Evolutionary conservation across 495 filamentous ascomycete species (phyloP), one percentile per base, ranked within the genome.

Genomic region (Neurospora sp.): DNA sequence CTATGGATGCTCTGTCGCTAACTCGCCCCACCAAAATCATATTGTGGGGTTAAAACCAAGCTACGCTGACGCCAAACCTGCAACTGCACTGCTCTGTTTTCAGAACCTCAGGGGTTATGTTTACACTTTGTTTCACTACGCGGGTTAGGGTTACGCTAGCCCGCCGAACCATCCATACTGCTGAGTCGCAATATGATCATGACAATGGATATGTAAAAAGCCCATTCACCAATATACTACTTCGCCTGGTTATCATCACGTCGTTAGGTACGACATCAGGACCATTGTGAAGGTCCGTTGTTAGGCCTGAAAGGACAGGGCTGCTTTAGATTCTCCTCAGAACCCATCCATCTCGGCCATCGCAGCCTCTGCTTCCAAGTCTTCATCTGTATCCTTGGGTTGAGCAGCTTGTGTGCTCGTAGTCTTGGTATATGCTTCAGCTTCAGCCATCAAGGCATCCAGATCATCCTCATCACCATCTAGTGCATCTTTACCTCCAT

Each of bases 321-420:
- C 54, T 66, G 4, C 54, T 66, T 34, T 19, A 19, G 31, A 34
- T 31, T 31, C 39, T 85, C 76, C 91, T 88, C 88, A 91, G 69
- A 88, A 77, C 9, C 82, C 88, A 38, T 87, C 88, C 85, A 93
- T 88, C 72, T 87, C 90, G 36, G 85, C 90, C 89, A 92, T 90
- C 5, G 85, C 89, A 70, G 89, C 90, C 83, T 91, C 87, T 39
- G 91, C 90, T 5, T 82, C 86, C 76, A 85, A 88, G 28, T 84
- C 74, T 39, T 15, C 69, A 84, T 78, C 31, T 13, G 15, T 28
- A 1, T 48, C 45, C 1, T 7, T 19, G 10, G 72, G 40, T 34
- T 69, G 31, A n/a, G 13, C 70, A 36, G 13, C 24, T n/a, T 74
- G 69, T 15, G 13, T 40, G 21, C 9, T n/a, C 15, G 31, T n/a